phyloP scores from a whole-genome alignment of 2,329 filamentous ascomycete genomes.

The Nigrospora sphaerica region DNA sequence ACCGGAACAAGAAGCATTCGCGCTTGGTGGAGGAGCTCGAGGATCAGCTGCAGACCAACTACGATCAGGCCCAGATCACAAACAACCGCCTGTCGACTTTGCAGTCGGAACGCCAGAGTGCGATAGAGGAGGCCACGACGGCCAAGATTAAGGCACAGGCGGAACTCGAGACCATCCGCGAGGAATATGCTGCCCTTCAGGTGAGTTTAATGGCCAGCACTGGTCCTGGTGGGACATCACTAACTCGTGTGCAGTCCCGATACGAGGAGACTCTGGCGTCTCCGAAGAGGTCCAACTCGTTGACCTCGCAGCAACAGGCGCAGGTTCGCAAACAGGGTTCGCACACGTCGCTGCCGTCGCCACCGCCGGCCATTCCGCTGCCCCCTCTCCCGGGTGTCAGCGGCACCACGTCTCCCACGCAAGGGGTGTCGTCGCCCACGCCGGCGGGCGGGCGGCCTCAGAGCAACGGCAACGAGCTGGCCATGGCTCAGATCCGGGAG shows the following conservation, averaged over 20 bases:
- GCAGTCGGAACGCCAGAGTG: slow-evolving; percentile 64
- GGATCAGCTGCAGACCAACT: slow-evolving; percentile 91
- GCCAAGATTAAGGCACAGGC: slow-evolving; percentile 56
- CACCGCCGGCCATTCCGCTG: slow-evolving; percentile 91
- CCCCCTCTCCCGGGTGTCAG: slow-evolving; percentile 72
- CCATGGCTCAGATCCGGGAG: slow-evolving; percentile 73
- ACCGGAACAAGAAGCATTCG: slow-evolving; percentile 80
- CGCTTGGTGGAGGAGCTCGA: slow-evolving; percentile 92
- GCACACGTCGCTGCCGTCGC: slow-evolving; percentile 79
- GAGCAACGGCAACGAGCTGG: slow-evolving; percentile 83
- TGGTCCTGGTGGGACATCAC: neutral
- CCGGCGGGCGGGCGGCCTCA: slow-evolving; percentile 60
- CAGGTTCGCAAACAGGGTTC: slow-evolving; percentile 74
- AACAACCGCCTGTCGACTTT: slow-evolving; percentile 82
- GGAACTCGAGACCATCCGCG: slow-evolving; percentile 60
- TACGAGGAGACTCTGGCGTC: slow-evolving; percentile 19
- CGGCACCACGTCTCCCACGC: slow-evolving; percentile 38
- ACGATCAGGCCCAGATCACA: slow-evolving; percentile 80
- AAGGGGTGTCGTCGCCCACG: slow-evolving; percentile 35
- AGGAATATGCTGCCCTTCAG: slow-evolving; percentile 72
- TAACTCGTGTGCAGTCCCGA: slow-evolving; percentile 23
- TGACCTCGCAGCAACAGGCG: slow-evolving; percentile 41
- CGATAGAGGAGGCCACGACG: slow-evolving; percentile 71
- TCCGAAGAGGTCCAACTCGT: slow-evolving; percentile 53
- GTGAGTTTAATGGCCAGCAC: slow-evolving; percentile 38